Base-by-base conservation (phyloP, 1,284 basidiomycete species). In the Fomitopsis pinicola region DNA sequence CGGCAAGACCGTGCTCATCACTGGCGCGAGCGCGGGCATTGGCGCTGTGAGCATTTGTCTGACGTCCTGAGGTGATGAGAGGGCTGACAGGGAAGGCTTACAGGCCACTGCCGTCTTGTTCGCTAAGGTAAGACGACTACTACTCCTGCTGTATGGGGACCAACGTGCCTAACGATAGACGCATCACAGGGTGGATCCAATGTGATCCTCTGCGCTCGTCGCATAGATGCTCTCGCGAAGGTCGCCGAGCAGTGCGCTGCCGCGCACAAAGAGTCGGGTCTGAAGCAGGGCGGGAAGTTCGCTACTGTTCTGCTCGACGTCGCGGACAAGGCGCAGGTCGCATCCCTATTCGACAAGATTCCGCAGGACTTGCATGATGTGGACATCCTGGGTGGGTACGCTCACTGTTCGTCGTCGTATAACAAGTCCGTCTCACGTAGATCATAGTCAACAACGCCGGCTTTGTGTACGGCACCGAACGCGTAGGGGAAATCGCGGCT, bases 1-100 rank as follows among this genome's bases (percentile, higher is more conserved):
- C 57, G 89, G 89, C 72, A 95, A 95, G 78, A 94, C 87, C 12
- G 89, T 96, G 62, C 82, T 97, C 58, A 80, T 96, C 63, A 95
- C 94, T 14, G 94, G 94, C 22, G 92, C 93, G 7, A 92, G 89
- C 68, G 85, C 87, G 48, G 92, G 92, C 38, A 94, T 94, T 63
- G 92, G 92, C 58, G 86, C 88, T 62, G 89, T 91, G 67, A 69
- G 82, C 75, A 35, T 42, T 40, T 42, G 30, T 22, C 22, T 38
- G 57, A 1, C n/a, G 36, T 56, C 17, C 17, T 5, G 19, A 35
- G 19, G 19, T 7, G 22, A 22, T 33, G 12, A 15, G 44, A 15
- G 22, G 22, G 22, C 42, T 30, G 22, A 52, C 22, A 52, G 19
- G 10, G 19, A 15, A 53, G 48, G n/a, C 15, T 5, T 28, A 40